These are phyloP conservation scores for Solanum virginianum DNA, from an alignment of 257 asterid species.

Conservation along the genomic window DNA sequence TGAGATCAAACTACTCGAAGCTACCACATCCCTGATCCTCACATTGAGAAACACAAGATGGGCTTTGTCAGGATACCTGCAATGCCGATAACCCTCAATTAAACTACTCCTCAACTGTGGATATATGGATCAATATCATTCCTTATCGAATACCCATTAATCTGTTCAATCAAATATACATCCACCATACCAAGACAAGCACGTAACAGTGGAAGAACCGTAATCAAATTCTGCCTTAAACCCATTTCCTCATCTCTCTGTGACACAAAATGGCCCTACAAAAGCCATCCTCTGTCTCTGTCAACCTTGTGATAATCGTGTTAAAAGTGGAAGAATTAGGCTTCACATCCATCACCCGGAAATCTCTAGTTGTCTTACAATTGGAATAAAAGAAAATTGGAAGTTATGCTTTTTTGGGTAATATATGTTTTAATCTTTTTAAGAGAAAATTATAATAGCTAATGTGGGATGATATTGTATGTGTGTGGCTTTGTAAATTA, in stretches of 20 bases:
- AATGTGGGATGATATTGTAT: no score
- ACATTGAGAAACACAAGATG: slow-evolving; percentile 14
- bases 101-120: slow-evolving; percentile 27
- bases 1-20: slow-evolving; percentile 44
- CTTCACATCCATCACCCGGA: slow-evolving; percentile 19
- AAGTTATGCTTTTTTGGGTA: no score
- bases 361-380: neutral
- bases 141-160: slow-evolving; percentile 28
- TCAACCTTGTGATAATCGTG: slow-evolving; percentile 23
- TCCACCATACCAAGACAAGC: slow-evolving; percentile 20
- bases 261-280: slow-evolving; percentile 16
- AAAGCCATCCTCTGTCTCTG: slow-evolving; percentile 16
- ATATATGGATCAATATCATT: slow-evolving; percentile 13
- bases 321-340: slow-evolving; percentile 28
- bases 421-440: no score
- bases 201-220: slow-evolving; percentile 27
- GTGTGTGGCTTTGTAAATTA: no score
- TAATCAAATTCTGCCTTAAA: slow-evolving; percentile 22
- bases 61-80: slow-evolving; percentile 25
- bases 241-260: slow-evolving; percentile 20
- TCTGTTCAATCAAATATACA: slow-evolving; percentile 25
- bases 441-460: no score
- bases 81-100: slow-evolving; percentile 38
- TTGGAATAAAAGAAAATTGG: no score
- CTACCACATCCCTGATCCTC: slow-evolving; percentile 26